Evolutionary conservation across 2,329 filamentous ascomycete species (phyloP), one percentile per base, ranked within the genome.

Genomic region (Alternaria triticina): DNA sequence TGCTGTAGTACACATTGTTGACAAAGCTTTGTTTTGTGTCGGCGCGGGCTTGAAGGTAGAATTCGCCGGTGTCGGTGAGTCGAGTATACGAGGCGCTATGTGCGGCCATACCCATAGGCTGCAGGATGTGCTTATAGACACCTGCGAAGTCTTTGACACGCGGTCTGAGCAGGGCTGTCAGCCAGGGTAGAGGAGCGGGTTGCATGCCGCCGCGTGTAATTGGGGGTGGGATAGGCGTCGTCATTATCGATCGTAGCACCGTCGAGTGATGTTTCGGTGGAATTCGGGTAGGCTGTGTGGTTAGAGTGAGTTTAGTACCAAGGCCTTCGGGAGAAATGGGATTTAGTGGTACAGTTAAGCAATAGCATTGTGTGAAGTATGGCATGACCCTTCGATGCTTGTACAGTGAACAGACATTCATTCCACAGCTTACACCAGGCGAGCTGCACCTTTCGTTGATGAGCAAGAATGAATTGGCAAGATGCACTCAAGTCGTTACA

Each of bases 331-430:
- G 33, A 36, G 33, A 36, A 36, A 36, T 36, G 33, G 4, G 1
- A 36, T n/a, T 15, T 36, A 36, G 33, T 36, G 33, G 15, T n/a
- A 36, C 33, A 5, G 2, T 36, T 5, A n/a, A 5, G 33, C 8
- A 36, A 9, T 15, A 36, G 33, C 33, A 36, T 1, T 36, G 33
- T 36, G 33, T 36, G 33, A 36, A 36, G 7, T 40, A 40, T 4
- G n/a, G 10, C 2, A 1, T 40, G 36, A 40, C 0, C 0, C 15
- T 17, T 40, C 5, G 0, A 17, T 17, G 36, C 1, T 11, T 40
- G 1, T 40, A 2, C 1, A 40, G 36, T 40, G 36, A 40, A 2
- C 36, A 40, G 4, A 17, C 9, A 0, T 0, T 40, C 15, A 40
- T 17, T 10, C 17, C 33, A 36, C 13, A 5, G 36, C 36, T 40